Evolutionary conservation across 2,329 filamentous ascomycete species (phyloP), one percentile per base, ranked within the genome.

Genomic region (Talaromyces sp.): DNA sequence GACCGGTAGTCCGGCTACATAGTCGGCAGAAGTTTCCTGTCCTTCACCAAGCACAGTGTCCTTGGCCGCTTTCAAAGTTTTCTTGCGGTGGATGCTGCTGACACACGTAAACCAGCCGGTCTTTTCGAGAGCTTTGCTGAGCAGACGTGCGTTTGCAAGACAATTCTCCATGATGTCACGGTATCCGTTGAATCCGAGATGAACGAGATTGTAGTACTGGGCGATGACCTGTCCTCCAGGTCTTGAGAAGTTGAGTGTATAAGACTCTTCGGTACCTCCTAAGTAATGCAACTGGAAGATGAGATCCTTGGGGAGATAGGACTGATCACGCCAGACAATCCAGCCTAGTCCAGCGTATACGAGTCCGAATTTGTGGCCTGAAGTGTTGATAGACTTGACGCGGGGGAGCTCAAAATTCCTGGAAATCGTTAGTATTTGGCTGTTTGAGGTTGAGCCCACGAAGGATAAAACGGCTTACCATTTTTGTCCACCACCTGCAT

Each of bases 201-300:
- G 87, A 64, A 91, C 86, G 12, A 91, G 78, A 68, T 91, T 90
- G 75, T 86, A 91, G 74, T 91, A 91, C 70, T 91, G 88, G 0
- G 82, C 87, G 64, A 90, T 86, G 62, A 91, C 80, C 65, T 90
- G 88, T 0, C 86, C 84, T 2, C 87, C 88, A 0, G 88, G 87
- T 0, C 88, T 83, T 1, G 86, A 89, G 77, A 91, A 91, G 75
- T 90, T 91, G 21, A 91, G 80, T 0, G 87, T 90, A 74, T 86
- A 91, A 1, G 84, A 86, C 69, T 88, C 83, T 68, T 90, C 87
- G 0, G 86, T 88, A n/a, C 87, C 86, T 40, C 88, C 88, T 0
- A 91, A 82, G 69, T 91, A 91, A 71, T 86, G 85, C 18, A 91
- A 80, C 72, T 90, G 85, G 71, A 91, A 91, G 65, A 90, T 81